Percentiles rank a stretch among this genome's conserved stretches.
Evolutionary conservation across 331 rosid genomes (phyloP).

Genomic region (Malus hybrid): DNA sequence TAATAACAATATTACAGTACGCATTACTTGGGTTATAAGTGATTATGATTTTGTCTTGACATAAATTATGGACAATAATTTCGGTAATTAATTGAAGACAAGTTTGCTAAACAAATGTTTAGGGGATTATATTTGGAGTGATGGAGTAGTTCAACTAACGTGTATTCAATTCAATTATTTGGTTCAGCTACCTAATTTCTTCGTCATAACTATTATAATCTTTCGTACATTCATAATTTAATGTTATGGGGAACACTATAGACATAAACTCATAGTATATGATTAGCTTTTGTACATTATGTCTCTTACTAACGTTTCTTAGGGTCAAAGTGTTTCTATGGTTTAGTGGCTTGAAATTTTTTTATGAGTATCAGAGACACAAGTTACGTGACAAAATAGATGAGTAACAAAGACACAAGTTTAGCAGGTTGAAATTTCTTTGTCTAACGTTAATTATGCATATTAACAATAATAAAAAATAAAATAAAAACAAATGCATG

Average conservation of each 20-base stretch:
- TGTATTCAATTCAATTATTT: conserved; percentile 6
- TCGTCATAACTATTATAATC: not conserved
- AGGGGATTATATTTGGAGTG: not conserved
- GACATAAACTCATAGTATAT: not conserved
- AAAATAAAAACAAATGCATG: too few species aligned
- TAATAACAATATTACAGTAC: not conserved
- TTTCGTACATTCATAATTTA: not conserved
- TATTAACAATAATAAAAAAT: too few species aligned
- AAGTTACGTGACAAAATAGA: too few species aligned
- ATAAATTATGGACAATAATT: conserved; percentile 9
- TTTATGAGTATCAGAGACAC: too few species aligned
- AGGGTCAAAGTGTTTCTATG: not conserved
- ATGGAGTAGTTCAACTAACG: not conserved
- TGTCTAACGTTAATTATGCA: too few species aligned
- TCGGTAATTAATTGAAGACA: conserved; percentile 11
- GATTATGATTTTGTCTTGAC: conserved; percentile 26
- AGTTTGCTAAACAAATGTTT: not conserved
- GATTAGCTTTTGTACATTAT: not conserved
- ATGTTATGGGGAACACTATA: not conserved
- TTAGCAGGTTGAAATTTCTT: too few species aligned
- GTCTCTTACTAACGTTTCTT: not conserved
- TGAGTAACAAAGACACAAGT: too few species aligned
- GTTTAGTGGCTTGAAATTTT: too few species aligned
- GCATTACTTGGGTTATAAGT: not conserved
- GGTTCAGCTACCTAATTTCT: not conserved